A percentile compares a stretch with the other conserved stretches of the same genome.
These are phyloP conservation scores for Lipomyces starkeyi DNA, from an alignment of 805 yeast species.

Conservation along the genomic window DNA sequence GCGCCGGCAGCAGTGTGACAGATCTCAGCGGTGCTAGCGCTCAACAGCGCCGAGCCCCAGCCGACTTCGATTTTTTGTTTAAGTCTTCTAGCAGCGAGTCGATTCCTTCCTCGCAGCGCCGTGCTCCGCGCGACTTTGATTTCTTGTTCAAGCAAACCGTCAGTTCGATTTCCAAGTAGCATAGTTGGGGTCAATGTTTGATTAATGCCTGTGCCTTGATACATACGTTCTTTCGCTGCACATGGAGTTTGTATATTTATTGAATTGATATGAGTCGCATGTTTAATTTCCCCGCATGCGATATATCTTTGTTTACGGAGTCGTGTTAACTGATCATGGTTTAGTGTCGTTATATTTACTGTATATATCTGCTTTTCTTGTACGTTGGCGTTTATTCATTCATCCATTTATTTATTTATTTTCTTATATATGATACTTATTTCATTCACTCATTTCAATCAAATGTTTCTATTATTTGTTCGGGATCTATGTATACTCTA, in stretches of 20 bases:
- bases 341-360: not conserved
- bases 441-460: not conserved
- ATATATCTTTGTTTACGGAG: not conserved
- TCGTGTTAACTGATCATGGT: not conserved
- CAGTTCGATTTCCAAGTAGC: not conserved
- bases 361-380: not conserved
- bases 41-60: conserved; percentile 23
- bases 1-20: not conserved
- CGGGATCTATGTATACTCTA: not conserved
- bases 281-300: not conserved
- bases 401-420: not conserved
- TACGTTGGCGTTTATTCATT: not conserved
- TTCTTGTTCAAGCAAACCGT: conserved; percentile 14
- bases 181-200: not conserved
- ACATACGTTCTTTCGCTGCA: not conserved
- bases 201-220: not conserved
- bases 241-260: not conserved
- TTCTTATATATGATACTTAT: no score
- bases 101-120: conserved; percentile 1
- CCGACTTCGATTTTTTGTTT: conserved; percentile 27
- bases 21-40: not conserved
- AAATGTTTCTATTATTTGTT: not conserved
- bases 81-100: not conserved
- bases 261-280: not conserved
- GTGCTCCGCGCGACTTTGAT: conserved; percentile 23